Evolutionary conservation across 352 stramenopile species (phyloP).

Genomic region (Phytopythium boreale): DNA sequence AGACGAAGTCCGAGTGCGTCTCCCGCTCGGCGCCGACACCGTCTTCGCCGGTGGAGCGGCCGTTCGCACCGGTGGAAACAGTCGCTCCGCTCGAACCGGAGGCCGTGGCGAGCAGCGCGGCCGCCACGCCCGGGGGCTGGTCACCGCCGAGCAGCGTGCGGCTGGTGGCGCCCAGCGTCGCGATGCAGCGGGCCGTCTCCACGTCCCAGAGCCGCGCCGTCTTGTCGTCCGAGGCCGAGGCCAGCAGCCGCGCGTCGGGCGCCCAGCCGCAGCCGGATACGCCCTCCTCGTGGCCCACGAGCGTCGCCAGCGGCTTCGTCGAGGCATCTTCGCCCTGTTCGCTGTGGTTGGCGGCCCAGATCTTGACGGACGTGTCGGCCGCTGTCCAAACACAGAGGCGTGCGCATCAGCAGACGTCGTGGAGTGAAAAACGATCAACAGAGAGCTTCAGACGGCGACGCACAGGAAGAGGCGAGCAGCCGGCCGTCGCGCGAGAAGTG

Average conservation of each 20-base stretch:
- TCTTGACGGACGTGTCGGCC: slow-evolving; percentile 70
- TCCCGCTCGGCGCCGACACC: slow-evolving; percentile 64
- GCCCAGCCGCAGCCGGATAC: slow-evolving; percentile 94
- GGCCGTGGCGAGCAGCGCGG: background rate
- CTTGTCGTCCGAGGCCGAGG: slow-evolving; percentile 95
- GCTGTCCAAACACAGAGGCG: slow-evolving; percentile 25
- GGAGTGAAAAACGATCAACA: background rate
- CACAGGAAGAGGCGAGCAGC: slow-evolving; percentile 67
- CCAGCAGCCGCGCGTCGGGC: slow-evolving; percentile 79
- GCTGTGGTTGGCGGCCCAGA: slow-evolving; percentile 44
- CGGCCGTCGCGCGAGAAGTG: slow-evolving; percentile 55
- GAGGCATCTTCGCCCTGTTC: slow-evolving; percentile 15
- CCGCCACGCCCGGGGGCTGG: slow-evolving; percentile 9
- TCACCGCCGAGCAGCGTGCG: slow-evolving; percentile 24
- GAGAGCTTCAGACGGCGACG: slow-evolving; percentile 10
- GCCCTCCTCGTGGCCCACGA: slow-evolving; percentile 91
- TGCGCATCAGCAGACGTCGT: too few species aligned
- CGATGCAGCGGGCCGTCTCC: slow-evolving; percentile 71
- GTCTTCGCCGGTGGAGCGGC: background rate
- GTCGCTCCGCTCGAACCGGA: background rate
- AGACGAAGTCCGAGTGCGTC: slow-evolving; percentile 94
- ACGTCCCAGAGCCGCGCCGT: slow-evolving; percentile 95
- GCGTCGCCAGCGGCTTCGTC: slow-evolving; percentile 23
- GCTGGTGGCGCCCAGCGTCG: slow-evolving; percentile 60
- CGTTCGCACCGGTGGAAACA: background rate